phyloP scores from a whole-genome alignment of 1,284 basidiomycete species.

The Cutaneotrichosporon curvatum region DNA sequence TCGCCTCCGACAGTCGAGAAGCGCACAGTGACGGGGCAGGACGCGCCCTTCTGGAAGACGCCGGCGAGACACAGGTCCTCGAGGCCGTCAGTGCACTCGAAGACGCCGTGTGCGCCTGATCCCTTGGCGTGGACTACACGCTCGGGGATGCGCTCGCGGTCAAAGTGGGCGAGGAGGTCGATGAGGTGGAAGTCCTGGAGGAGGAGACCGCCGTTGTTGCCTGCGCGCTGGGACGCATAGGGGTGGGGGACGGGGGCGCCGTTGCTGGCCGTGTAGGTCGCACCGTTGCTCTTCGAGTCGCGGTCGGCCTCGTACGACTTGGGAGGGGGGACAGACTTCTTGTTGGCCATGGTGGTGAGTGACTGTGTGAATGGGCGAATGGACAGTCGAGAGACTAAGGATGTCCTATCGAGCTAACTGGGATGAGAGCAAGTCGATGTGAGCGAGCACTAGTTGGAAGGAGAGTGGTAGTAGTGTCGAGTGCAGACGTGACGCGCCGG shows the following conservation, averaged over 20 bases:
- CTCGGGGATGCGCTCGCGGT: slow-evolving; percentile 69
- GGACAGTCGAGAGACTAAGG: no score
- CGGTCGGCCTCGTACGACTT: slow-evolving; percentile 8
- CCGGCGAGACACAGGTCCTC: slow-evolving; percentile 69
- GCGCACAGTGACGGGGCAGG: slow-evolving; percentile 49
- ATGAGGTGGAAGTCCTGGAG: slow-evolving; percentile 54
- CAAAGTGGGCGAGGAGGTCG: slow-evolving; percentile 52
- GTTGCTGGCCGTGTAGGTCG: slow-evolving; percentile 71
- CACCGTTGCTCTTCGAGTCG: background rate
- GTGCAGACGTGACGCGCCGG: background rate
- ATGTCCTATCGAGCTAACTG: background rate
- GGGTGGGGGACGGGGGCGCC: slow-evolving; percentile 60
- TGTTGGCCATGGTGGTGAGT: background rate
- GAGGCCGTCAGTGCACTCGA: slow-evolving; percentile 75
- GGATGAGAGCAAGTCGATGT: background rate
- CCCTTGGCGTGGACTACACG: slow-evolving; percentile 59
- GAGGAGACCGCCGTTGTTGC: slow-evolving; percentile 68
- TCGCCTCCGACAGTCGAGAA: slow-evolving; percentile 59
- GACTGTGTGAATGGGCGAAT: background rate
- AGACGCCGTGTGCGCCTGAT: slow-evolving; percentile 83
- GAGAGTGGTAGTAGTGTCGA: background rate
- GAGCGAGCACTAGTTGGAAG: background rate
- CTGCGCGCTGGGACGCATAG: slow-evolving; percentile 66
- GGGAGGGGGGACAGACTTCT: slow-evolving; percentile 7
- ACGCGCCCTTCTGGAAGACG: slow-evolving; percentile 67